These are phyloP conservation scores for Plasmopara halstedii DNA, from an alignment of 352 stramenopile genomes.

Conservation along the genomic window DNA sequence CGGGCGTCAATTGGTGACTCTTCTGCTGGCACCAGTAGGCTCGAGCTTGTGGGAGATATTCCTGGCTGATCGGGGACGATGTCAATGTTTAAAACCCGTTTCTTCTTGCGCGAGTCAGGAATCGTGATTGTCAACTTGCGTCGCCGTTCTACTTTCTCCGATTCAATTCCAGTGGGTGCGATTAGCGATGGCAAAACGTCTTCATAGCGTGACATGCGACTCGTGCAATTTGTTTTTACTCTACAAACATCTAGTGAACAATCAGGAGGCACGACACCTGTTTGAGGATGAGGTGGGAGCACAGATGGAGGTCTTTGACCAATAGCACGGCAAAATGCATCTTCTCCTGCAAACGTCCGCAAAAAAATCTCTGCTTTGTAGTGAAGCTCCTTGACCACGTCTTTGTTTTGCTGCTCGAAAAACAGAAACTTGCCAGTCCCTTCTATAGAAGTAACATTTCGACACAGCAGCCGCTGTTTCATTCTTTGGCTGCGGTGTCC, in stretches of 20 bases:
- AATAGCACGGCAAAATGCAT: constrained; percentile 64
- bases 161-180: constrained; percentile 6
- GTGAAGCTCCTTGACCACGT: constrained; percentile 86
- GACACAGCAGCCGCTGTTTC: constrained; percentile 62
- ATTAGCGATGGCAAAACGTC: constrained; percentile 19
- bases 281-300: constrained; percentile 30
- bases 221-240: constrained; percentile 7
- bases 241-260: constrained; percentile 2
- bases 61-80: constrained; percentile 30
- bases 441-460: constrained; percentile 57
- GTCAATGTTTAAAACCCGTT: constrained; percentile 20
- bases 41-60: constrained; percentile 33
- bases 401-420: constrained; percentile 87
- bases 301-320: constrained; percentile 53
- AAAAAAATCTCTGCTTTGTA: constrained; percentile 83
- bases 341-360: constrained; percentile 56
- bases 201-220: constrained; percentile 15
- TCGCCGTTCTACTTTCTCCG: constrained; percentile 9
- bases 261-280: constrained; percentile 6
- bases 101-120: constrained; percentile 10
- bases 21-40: constrained; percentile 63
- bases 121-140: constrained; percentile 24
- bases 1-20: constrained; percentile 53
- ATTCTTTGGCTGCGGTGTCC: constrained; percentile 49
- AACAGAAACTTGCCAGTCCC: constrained; percentile 79